Conservation (phyloP, 371 early-diverging fungal species). For the Mortierella sp. region DNA sequence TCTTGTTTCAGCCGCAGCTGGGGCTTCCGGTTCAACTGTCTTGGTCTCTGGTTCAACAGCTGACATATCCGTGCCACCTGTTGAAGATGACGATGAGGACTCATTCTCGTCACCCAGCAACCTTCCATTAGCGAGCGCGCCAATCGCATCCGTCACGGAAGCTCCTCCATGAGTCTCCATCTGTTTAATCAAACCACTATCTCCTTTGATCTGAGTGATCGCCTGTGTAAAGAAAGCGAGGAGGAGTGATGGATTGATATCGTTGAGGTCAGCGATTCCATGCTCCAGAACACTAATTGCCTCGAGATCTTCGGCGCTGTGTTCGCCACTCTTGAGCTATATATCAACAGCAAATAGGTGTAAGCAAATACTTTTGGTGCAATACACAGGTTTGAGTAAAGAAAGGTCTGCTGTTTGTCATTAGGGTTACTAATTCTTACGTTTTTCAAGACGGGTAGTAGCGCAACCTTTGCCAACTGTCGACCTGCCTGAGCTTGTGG, state of each 20-base stretch:
- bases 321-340: conserved; percentile 53
- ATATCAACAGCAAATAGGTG: background rate
- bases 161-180: conserved; percentile 36
- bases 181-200: conserved; percentile 31
- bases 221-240: conserved; percentile 55
- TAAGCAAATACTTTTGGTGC: background rate
- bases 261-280: conserved; percentile 57
- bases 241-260: conserved; percentile 56
- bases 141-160: conserved; percentile 32
- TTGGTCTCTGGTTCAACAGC: conserved; percentile 10
- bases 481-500: conserved; percentile 46
- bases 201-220: conserved; percentile 45
- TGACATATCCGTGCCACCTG: conserved; percentile 25
- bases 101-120: conserved; percentile 20
- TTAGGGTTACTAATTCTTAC: conserved; percentile 19
- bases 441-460: conserved; percentile 41
- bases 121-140: conserved; percentile 22
- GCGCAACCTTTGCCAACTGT: conserved; percentile 28
- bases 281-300: conserved; percentile 56
- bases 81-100: conserved; percentile 22
- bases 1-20: conserved; percentile 9
- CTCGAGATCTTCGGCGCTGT: conserved; percentile 58
- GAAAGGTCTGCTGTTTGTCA: background rate
- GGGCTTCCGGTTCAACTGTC: conserved; percentile 2
- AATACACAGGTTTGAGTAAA: background rate